A percentile compares a stretch with the other conserved stretches of the same genome.
Conservation (phyloP, 768 basidiomycete genomes). For the Pleurotus cornucopiae region DNA sequence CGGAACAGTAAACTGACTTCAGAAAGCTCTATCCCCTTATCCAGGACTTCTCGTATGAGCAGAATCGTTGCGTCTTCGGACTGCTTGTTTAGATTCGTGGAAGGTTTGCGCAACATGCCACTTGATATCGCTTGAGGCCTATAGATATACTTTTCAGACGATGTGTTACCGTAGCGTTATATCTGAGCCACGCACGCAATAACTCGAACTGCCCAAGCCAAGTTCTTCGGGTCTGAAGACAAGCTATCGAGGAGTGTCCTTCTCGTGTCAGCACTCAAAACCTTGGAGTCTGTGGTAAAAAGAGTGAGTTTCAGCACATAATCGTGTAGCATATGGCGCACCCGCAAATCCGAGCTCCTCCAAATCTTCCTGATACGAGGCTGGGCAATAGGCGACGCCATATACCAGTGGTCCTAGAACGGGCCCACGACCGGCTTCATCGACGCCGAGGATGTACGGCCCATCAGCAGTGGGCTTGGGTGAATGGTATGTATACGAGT, state of each 20-base stretch:
- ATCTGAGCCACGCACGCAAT: constrained; percentile 42
- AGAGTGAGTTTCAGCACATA: not conserved
- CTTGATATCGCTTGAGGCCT: constrained; percentile 90
- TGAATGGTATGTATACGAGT: constrained; percentile 79
- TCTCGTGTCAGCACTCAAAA: constrained; percentile 69
- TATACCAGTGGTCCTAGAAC: constrained; percentile 96
- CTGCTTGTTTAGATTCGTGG: constrained; percentile 84
- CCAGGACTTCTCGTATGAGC: constrained; percentile 82
- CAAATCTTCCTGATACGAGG: constrained; percentile 66
- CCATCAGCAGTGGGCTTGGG: constrained; percentile 63
- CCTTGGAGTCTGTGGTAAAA: constrained; percentile 80
- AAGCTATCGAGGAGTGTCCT: constrained; percentile 62
- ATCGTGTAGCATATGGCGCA: constrained; percentile 19
- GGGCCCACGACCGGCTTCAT: constrained; percentile 96
- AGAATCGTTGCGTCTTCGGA: constrained; percentile 86
- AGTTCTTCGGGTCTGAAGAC: constrained; percentile 61
- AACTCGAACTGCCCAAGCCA: constrained; percentile 82
- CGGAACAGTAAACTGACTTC: constrained; percentile 44
- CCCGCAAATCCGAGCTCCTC: constrained; percentile 89
- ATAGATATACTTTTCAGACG: not conserved
- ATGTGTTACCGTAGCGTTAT: not conserved
- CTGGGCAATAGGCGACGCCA: constrained; percentile 90
- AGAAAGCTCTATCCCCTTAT: constrained; percentile 72
- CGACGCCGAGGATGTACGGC: constrained; percentile 95
- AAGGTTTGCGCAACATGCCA: constrained; percentile 84